Evolutionary conservation across 768 basidiomycete genomes (phyloP).

Genomic region (Punctularia strigosozonata): DNA sequence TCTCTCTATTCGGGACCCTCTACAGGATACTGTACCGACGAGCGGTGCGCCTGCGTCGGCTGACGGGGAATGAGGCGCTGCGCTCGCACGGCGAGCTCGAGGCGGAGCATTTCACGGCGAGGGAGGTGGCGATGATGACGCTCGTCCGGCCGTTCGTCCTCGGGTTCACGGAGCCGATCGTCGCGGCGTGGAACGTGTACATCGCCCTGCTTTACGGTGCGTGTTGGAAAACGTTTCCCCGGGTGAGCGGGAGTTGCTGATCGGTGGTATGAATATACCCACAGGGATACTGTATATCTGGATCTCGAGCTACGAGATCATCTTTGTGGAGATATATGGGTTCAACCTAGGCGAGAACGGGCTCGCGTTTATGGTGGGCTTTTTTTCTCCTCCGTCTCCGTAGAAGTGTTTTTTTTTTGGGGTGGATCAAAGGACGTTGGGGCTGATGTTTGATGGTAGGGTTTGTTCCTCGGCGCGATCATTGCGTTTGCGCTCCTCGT

Average conservation of each 20-base stretch:
- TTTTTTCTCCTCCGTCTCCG: not conserved
- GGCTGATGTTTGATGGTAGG: no score
- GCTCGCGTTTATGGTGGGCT: not conserved
- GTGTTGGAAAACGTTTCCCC: no score
- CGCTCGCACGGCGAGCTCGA: conserved; percentile 16
- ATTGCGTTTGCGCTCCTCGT: no score
- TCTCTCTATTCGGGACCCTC: conserved; percentile 15
- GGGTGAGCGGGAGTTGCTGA: no score
- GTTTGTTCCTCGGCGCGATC: no score
- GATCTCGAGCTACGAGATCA: conserved; percentile 18
- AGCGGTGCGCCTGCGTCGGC: conserved; percentile 17
- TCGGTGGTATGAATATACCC: no score
- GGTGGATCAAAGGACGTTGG: no score
- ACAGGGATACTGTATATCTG: conserved; percentile 22
- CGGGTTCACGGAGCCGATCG: not conserved
- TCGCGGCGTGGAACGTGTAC: not conserved
- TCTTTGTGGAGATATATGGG: not conserved
- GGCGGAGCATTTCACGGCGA: not conserved
- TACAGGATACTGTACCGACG: conserved; percentile 21
- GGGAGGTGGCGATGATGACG: conserved; percentile 2
- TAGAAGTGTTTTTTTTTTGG: no score
- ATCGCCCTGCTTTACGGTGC: not conserved
- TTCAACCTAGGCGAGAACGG: conserved; percentile 1
- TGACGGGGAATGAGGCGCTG: conserved; percentile 17
- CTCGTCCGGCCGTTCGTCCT: not conserved